Conservation (phyloP, 305 asterid genomes). For the Fraxinus latifolia region DNA sequence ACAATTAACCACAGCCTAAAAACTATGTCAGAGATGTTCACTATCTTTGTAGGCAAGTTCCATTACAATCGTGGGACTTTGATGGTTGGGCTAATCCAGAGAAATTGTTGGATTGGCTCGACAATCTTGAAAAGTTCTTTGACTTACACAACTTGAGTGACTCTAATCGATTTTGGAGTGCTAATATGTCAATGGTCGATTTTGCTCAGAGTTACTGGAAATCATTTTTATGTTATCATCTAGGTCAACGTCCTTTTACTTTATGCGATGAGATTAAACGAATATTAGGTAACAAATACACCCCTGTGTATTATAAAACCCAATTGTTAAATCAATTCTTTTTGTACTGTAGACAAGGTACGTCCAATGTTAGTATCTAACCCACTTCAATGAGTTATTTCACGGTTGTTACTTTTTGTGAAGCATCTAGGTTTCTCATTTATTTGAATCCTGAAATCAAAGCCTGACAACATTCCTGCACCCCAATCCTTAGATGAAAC, state of each 20-base stretch:
- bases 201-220: too few relatives aligned
- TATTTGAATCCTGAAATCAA: not conserved
- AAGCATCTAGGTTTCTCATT: not conserved
- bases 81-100: not conserved
- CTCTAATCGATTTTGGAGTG: not conserved
- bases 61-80: not conserved
- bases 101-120: not conserved
- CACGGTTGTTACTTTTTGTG: not conserved
- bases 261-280: too few relatives aligned
- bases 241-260: not conserved
- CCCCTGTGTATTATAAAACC: not conserved
- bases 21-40: not conserved
- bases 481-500: not conserved
- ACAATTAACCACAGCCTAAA: not conserved
- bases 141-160: not conserved
- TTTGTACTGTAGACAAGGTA: not conserved
- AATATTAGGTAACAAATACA: too few relatives aligned
- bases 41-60: not conserved
- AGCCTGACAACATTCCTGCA: not conserved
- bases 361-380: not conserved
- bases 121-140: not conserved
- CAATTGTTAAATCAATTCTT: not conserved
- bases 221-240: not conserved
- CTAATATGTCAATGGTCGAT: not conserved
- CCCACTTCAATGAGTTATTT: not conserved